Evolutionary conservation across 148 eudicot genomes (phyloP).

Genomic region (Dianthus caryophyllus): DNA sequence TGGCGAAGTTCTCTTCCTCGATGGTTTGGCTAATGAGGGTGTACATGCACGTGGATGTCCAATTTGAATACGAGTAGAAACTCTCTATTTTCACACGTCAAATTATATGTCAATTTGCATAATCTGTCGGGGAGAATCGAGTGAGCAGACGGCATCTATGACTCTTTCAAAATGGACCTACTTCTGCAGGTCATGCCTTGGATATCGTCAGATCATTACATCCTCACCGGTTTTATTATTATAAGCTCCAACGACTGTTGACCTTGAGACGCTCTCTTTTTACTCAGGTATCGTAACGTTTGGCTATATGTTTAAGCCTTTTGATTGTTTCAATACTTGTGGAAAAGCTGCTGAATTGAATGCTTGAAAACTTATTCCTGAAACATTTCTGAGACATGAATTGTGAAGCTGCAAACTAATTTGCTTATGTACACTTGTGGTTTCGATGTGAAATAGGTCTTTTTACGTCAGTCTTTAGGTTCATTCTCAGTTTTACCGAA

Average conservation of each 20-base stretch:
- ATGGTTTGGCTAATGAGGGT: constrained; percentile 74
- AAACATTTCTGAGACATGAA: background rate
- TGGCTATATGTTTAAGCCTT: background rate
- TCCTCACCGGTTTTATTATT: background rate
- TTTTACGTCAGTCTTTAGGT: too few species aligned
- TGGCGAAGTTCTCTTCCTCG: constrained; percentile 68
- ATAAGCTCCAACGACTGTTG: background rate
- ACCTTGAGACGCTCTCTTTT: background rate
- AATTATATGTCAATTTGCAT: background rate
- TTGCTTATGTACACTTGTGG: background rate
- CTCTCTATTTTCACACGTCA: background rate
- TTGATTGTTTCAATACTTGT: background rate
- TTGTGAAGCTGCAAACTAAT: background rate
- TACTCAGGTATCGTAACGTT: background rate
- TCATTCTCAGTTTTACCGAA: too few species aligned
- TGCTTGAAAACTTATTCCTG: background rate
- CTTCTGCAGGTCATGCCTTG: constrained; percentile 6
- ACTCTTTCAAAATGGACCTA: background rate
- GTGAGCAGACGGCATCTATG: background rate
- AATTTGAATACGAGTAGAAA: constrained; percentile 24
- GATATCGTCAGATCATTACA: background rate
- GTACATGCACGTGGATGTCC: constrained; percentile 62
- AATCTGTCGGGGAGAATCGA: background rate
- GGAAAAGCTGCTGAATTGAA: background rate
- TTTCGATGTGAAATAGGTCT: background rate